Evolutionary conservation across 805 yeast species (phyloP).

Genomic region (Pachysolen tannophilus): DNA sequence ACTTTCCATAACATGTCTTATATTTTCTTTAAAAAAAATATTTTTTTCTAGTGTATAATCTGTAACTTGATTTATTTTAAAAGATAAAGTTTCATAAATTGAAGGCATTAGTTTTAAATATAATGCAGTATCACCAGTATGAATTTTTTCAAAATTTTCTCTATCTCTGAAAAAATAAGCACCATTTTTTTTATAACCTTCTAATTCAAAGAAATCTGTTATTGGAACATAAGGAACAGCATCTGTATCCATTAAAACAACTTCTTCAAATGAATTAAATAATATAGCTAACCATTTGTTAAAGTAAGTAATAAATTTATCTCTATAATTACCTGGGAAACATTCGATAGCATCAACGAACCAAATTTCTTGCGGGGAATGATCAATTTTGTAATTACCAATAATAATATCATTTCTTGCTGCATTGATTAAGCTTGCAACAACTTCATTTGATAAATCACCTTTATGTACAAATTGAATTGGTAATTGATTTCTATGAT

Average conservation of each 20-base stretch:
- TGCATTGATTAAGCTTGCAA: constrained; percentile 23
- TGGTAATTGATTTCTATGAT: constrained; percentile 42
- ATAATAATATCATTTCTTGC: constrained; percentile 21
- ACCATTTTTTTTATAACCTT: constrained; percentile 27
- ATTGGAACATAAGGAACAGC: constrained; percentile 31
- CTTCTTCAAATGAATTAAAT: constrained; percentile 52
- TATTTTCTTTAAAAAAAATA: constrained; percentile 29
- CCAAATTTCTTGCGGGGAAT: constrained; percentile 21
- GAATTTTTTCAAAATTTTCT: constrained; percentile 19
- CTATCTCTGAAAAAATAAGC: constrained; percentile 45
- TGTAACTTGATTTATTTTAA: constrained; percentile 28
- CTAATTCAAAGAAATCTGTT: constrained; percentile 26
- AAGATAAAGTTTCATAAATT: constrained; percentile 29
- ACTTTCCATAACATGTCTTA: constrained; percentile 39
- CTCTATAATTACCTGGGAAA: neutral
- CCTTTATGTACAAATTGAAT: constrained; percentile 38
- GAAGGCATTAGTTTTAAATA: constrained; percentile 40
- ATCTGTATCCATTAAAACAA: constrained; percentile 48
- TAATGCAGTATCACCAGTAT: constrained; percentile 30
- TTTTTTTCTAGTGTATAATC: constrained; percentile 26
- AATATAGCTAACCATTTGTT: constrained; percentile 48
- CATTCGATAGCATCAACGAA: constrained; percentile 11
- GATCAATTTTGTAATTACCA: constrained; percentile 11
- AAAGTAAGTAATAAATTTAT: constrained; percentile 5
- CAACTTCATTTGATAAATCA: constrained; percentile 26